Evolutionary conservation across 305 asterid species (phyloP).

Genomic region (Andrographis paniculata): DNA sequence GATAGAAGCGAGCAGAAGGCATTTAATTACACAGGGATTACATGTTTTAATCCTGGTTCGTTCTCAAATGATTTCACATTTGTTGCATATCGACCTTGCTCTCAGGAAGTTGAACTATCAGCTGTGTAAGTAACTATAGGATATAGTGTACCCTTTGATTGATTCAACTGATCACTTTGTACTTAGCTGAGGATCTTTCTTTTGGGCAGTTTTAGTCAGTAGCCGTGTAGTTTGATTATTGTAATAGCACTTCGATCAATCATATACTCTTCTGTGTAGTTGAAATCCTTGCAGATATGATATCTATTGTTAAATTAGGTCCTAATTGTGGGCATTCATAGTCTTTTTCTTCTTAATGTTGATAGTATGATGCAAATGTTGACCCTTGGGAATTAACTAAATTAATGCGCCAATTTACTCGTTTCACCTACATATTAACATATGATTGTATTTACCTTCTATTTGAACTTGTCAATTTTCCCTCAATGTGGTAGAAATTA

Average conservation of each 20-base stretch:
- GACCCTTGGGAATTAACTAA: slow-evolving; percentile 7
- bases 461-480: no score
- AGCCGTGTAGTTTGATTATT: no score
- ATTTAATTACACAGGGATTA: slow-evolving; percentile 63
- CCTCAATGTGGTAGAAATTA: no score
- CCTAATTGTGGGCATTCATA: no score
- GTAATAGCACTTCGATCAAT: no score
- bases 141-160: background rate
- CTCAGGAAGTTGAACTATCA: slow-evolving; percentile 82
- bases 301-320: slow-evolving; percentile 13
- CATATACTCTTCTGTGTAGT: no score
- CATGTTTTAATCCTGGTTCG: slow-evolving; percentile 96
- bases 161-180: slow-evolving; percentile 1
- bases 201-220: slow-evolving; percentile 12
- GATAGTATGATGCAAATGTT: slow-evolving; percentile 1
- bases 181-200: slow-evolving; percentile 11
- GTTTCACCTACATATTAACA: no score
- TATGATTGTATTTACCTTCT: no score
- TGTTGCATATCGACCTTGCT: slow-evolving; percentile 77
- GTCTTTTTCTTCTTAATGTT: no score
- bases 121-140: slow-evolving; percentile 31
- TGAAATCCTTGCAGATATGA: slow-evolving; percentile 5
- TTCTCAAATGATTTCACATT: slow-evolving; percentile 83
- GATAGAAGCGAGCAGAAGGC: slow-evolving; percentile 93
- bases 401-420: slow-evolving; percentile 8